Evolutionary conservation across 805 yeast species (phyloP).

Genomic region (Priceomyces fermenticarens): DNA sequence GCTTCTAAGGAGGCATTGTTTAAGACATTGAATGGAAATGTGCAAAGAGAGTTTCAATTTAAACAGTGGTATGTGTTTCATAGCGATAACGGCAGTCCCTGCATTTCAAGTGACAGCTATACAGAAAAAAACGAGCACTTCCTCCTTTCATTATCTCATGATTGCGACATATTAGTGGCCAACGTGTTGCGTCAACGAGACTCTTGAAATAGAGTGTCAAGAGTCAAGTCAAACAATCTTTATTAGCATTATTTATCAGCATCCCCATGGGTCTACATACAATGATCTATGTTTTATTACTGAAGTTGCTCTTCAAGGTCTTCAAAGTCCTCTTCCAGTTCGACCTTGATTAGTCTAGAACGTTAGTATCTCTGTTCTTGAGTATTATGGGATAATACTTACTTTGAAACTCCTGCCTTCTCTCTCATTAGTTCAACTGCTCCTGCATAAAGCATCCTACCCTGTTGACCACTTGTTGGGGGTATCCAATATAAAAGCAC

Average conservation of each 20-base stretch:
- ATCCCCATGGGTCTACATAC: too few relatives aligned
- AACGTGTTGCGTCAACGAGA: slow-evolving; percentile 46
- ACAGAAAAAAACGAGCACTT: slow-evolving; percentile 41
- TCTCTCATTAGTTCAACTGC: slow-evolving; percentile 78
- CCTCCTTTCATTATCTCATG: slow-evolving; percentile 60
- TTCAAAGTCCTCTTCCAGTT: slow-evolving; percentile 70
- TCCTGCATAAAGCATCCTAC: slow-evolving; percentile 87
- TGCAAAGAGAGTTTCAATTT: slow-evolving; percentile 55
- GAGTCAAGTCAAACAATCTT: neutral
- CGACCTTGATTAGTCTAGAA: slow-evolving; percentile 53
- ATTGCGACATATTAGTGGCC: slow-evolving; percentile 56
- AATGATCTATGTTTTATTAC: neutral
- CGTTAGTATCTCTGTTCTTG: slow-evolving; percentile 14
- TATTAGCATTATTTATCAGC: slow-evolving; percentile 2
- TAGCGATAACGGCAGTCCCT: slow-evolving; percentile 43
- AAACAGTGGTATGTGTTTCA: slow-evolving; percentile 55
- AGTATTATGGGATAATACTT: slow-evolving; percentile 17
- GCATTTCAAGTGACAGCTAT: slow-evolving; percentile 30
- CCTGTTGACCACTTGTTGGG: slow-evolving; percentile 75
- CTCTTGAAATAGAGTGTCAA: too few relatives aligned
- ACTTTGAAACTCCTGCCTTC: slow-evolving; percentile 72
- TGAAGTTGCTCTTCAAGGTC: slow-evolving; percentile 41
- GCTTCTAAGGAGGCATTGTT: slow-evolving; percentile 72
- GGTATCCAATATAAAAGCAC: slow-evolving; percentile 88
- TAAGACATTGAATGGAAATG: slow-evolving; percentile 49